Conservation (phyloP, 2,329 filamentous ascomycete genomes). For the Piedraia hortae region DNA sequence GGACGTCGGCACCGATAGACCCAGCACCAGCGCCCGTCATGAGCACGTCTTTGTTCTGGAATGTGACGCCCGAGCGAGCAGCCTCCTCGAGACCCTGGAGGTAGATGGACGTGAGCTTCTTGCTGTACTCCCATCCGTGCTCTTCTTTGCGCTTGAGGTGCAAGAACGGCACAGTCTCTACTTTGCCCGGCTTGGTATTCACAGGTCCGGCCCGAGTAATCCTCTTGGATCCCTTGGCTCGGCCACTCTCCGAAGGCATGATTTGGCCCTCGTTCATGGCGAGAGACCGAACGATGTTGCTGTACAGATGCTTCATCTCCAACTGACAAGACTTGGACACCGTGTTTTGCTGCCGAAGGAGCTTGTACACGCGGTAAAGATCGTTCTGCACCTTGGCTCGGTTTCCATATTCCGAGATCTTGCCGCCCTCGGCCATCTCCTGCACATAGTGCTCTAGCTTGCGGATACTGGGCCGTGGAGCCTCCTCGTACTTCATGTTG, state of each 20-base stretch:
- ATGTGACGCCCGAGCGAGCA: conserved; percentile 65
- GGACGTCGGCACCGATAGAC: conserved; percentile 87
- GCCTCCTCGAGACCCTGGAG: conserved; percentile 77
- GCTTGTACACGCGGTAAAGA: conserved; percentile 80
- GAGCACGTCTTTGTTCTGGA: conserved; percentile 80
- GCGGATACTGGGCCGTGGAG: conserved; percentile 61
- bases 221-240: conserved; percentile 28
- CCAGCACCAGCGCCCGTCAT: conserved; percentile 97
- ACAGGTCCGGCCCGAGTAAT: conserved; percentile 16
- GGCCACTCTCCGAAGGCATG: conserved; percentile 50
- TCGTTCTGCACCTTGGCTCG: conserved; percentile 95
- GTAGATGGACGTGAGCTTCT: conserved; percentile 84
- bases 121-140: conserved; percentile 97
- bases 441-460: conserved; percentile 97
- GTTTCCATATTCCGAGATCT: conserved; percentile 96
- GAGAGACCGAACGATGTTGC: conserved; percentile 75
- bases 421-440: conserved; percentile 94
- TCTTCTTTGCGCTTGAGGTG: conserved; percentile 85
- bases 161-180: conserved; percentile 91
- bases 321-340: conserved; percentile 87
- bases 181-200: conserved; percentile 50
- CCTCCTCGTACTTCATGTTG: conserved; percentile 76
- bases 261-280: conserved; percentile 98
- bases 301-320: conserved; percentile 86
- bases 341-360: conserved; percentile 96